These are phyloP conservation scores for Talaromyces stipitatus DNA, from an alignment of 495 filamentous ascomycete species.

Conservation along the genomic window DNA sequence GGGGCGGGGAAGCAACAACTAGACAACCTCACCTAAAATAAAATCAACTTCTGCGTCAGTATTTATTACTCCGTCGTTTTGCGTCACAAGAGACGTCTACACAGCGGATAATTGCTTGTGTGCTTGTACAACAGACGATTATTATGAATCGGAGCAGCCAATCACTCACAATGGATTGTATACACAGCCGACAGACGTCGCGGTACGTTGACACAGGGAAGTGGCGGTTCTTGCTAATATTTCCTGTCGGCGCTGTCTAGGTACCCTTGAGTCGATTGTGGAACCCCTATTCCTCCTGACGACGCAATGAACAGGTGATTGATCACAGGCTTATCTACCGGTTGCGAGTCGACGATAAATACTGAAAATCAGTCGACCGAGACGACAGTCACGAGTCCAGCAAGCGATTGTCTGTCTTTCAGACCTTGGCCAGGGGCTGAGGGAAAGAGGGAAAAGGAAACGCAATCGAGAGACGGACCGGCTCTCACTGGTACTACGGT, in stretches of 20 bases:
- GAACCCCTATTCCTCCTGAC: not conserved
- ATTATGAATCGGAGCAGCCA: not conserved
- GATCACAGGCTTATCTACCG: not conserved
- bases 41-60: not conserved
- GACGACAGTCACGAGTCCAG: constrained; percentile 25
- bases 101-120: not conserved
- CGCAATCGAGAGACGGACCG: not conserved
- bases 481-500: not conserved
- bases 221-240: not conserved
- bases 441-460: not conserved
- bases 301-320: not conserved
- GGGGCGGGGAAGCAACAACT: not conserved
- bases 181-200: not conserved
- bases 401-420: constrained; percentile 17
- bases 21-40: not conserved
- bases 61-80: not conserved
- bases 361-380: not conserved
- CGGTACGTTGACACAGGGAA: not conserved
- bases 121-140: not conserved
- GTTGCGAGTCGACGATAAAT: not conserved
- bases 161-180: not conserved
- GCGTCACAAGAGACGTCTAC: not conserved
- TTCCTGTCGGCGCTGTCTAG: not conserved
- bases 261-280: not conserved
- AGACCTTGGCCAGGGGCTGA: constrained; percentile 11